Conservation (phyloP, 225 moss, liverwort and hornwort species). For the Takakia lepidozioides region DNA sequence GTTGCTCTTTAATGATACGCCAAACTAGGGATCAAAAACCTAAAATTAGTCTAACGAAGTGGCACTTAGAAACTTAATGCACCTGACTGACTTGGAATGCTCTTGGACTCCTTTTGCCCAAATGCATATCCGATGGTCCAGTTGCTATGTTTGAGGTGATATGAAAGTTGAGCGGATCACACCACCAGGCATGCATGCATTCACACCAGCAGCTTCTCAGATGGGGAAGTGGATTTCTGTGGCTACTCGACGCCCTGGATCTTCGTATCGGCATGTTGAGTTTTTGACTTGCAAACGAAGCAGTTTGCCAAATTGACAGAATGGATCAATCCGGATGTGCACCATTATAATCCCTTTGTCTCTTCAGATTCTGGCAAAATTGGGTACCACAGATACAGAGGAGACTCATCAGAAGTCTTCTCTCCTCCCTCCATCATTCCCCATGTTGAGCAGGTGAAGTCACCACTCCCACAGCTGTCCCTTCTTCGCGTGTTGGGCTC, state of each 20-base stretch:
- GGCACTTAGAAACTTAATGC: too few species aligned
- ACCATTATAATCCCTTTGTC: slow-evolving; percentile 80
- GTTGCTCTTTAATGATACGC: too few species aligned
- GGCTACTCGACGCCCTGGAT: slow-evolving; percentile 65
- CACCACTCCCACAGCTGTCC: slow-evolving; percentile 35
- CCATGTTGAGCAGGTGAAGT: slow-evolving; percentile 41
- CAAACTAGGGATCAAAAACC: too few species aligned
- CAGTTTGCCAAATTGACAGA: slow-evolving; percentile 49
- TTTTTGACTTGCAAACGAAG: slow-evolving; percentile 43
- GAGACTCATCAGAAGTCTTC: slow-evolving; percentile 11
- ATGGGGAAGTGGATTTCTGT: slow-evolving; percentile 68
- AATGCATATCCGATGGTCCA: too few species aligned
- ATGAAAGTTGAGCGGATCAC: slow-evolving; percentile 61
- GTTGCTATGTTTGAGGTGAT: too few species aligned
- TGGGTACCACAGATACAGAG: slow-evolving; percentile 76
- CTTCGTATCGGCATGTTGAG: slow-evolving; percentile 62
- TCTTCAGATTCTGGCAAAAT: slow-evolving; percentile 44
- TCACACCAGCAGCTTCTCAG: slow-evolving; percentile 73
- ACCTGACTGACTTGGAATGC: too few species aligned
- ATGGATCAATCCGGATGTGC: slow-evolving; percentile 30
- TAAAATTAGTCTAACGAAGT: too few species aligned
- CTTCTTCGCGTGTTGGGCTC: slow-evolving; percentile 41
- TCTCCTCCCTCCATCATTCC: slow-evolving; percentile 6
- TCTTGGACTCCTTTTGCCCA: too few species aligned
- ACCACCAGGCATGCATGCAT: slow-evolving; percentile 64